Base-by-base conservation (phyloP, 2,329 filamentous ascomycete species). In the Alternaria sp. region DNA sequence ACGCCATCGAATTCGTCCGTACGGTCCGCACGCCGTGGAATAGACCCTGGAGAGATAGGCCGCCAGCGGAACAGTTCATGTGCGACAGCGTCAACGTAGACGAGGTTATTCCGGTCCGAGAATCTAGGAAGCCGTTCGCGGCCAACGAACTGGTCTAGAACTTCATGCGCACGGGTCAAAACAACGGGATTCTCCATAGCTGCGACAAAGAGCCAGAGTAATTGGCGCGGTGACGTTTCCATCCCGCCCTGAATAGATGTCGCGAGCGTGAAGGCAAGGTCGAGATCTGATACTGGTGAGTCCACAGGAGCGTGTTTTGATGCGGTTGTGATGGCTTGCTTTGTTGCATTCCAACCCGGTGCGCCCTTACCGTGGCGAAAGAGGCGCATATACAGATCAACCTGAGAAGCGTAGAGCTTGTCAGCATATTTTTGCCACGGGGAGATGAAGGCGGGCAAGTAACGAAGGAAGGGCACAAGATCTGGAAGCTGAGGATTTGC, bases 401-500 rank as follows among this genome's bases (percentile, higher is more conserved):
- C 38, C 44, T 62, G 60, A 20, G 56, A 45, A 20, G 56, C 51
- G 45, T 59, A 62, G 14, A 62, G 56, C 34, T 59, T 59, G 34
- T 59, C 46, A 40, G 60, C 60, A 43, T 62, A 55, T 18, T 34
- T 51, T 30, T 59, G 56, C 60, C 60, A 62, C 2, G 60, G 60
- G 14, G 60, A 62, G 30, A 62, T 32, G 10, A 36, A 22, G 38
- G 40, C 25, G 12, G 60, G 60, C 2, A 62, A 28, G 36, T 62
- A 25, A 12, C 60, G 51, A 12, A 62, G 32, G 28, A 59, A 52
- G 7, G 60, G 60, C 40, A 62, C 14, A 27, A 62, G 30, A 36
- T 62, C 60, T 41, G 60, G 60, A 32, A 62, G 60, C 45, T 59
- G 60, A 7, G 60, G 60, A 40, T 62, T 62, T 22, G 60, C 60